Conservation (phyloP, 1,284 basidiomycete species). For the Boletus semigastroideus region DNA sequence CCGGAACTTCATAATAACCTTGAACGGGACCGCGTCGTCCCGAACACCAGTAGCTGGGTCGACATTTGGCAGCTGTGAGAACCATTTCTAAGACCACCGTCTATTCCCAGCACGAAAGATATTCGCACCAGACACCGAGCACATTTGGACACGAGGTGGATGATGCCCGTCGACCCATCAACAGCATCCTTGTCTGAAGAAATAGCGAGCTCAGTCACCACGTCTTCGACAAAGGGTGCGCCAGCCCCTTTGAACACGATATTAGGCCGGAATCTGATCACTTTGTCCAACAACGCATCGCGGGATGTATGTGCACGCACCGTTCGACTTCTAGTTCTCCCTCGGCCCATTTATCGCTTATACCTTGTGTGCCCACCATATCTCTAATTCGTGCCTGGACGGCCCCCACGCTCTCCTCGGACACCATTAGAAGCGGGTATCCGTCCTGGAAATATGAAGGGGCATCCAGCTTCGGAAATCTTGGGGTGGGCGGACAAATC, state of each 20-base stretch:
- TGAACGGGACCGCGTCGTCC: constrained; percentile 74
- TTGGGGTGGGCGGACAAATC: constrained; percentile 46
- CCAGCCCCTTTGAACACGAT: constrained; percentile 61
- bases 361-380: constrained; percentile 54
- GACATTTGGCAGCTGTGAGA: constrained; percentile 67
- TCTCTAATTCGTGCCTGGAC: constrained; percentile 46
- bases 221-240: constrained; percentile 50
- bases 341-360: constrained; percentile 56
- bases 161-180: constrained; percentile 33
- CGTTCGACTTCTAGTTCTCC: constrained; percentile 59
- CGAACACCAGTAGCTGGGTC: constrained; percentile 59
- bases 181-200: constrained; percentile 30
- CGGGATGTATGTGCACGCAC: constrained; percentile 34
- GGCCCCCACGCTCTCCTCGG: constrained; percentile 58
- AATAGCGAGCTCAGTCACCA: constrained; percentile 51
- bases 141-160: constrained; percentile 66
- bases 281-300: background rate
- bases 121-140: constrained; percentile 65
- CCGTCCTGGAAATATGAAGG: constrained; percentile 67
- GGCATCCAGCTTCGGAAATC: constrained; percentile 57
- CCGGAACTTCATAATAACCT: constrained; percentile 68
- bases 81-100: constrained; percentile 8
- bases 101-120: background rate
- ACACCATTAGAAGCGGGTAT: constrained; percentile 65
- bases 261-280: constrained; percentile 67